These are phyloP conservation scores for Westerdykella ornata DNA, from an alignment of 2,329 filamentous ascomycete species.

Conservation along the genomic window DNA sequence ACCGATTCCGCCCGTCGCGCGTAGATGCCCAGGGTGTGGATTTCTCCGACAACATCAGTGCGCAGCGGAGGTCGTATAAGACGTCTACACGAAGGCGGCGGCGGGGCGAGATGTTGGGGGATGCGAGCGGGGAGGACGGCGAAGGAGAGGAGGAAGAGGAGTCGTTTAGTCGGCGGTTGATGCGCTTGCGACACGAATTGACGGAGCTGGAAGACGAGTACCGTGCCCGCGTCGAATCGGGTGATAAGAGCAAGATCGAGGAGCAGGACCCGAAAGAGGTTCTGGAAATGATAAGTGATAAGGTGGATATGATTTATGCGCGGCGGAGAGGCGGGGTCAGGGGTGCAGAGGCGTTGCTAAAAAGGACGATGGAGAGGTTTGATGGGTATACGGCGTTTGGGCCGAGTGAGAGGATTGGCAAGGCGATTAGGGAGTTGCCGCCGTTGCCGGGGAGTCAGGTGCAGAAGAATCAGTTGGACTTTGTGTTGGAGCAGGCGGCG, in stretches of 20 bases:
- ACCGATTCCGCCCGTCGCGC: slow-evolving; percentile 66
- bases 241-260: slow-evolving; percentile 36
- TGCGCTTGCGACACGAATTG: slow-evolving; percentile 74
- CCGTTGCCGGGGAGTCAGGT: slow-evolving; percentile 30
- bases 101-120: slow-evolving; percentile 58
- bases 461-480: slow-evolving; percentile 37
- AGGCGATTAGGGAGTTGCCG: slow-evolving; percentile 26
- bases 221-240: slow-evolving; percentile 44
- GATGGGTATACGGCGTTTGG: slow-evolving; percentile 27
- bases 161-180: slow-evolving; percentile 68
- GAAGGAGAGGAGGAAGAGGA: slow-evolving; percentile 55
- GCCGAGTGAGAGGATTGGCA: slow-evolving; percentile 19
- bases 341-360: slow-evolving; percentile 33
- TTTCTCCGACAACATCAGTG: slow-evolving; percentile 81
- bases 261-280: slow-evolving; percentile 50
- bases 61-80: slow-evolving; percentile 72
- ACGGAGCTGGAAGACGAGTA: slow-evolving; percentile 57
- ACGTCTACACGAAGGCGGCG: slow-evolving; percentile 60
- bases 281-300: slow-evolving; percentile 58
- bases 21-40: slow-evolving; percentile 74
- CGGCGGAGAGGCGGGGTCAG: slow-evolving; percentile 30
- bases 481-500: slow-evolving; percentile 70
- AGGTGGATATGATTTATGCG: slow-evolving; percentile 59
- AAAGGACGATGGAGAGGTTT: slow-evolving; percentile 32
- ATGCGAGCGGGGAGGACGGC: slow-evolving; percentile 63